A percentile compares a stretch with the other conserved stretches of the same genome.
phyloP scores from a whole-genome alignment of 768 basidiomycete species.

The Suillus luteus region DNA sequence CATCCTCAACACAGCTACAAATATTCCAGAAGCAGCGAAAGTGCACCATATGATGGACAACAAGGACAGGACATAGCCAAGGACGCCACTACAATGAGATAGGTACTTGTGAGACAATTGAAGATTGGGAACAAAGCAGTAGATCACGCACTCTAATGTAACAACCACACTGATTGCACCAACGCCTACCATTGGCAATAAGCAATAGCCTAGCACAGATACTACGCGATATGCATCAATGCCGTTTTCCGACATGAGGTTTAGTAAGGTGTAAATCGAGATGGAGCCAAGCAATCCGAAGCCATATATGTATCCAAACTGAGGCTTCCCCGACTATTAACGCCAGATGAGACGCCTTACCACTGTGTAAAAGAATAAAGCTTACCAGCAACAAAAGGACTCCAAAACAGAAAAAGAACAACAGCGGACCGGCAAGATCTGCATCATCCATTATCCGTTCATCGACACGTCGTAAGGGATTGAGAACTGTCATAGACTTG shows the following conservation, averaged over 20 bases:
- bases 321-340: conserved; percentile 90
- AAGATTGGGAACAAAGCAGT: conserved; percentile 17
- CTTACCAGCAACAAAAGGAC: conserved; percentile 89
- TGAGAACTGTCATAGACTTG: conserved; percentile 94
- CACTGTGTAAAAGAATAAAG: conserved; percentile 20
- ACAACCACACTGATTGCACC: conserved; percentile 86
- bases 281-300: conserved; percentile 93
- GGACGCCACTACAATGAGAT: conserved; percentile 55
- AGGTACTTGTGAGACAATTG: background rate
- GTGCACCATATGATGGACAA: conserved; percentile 96
- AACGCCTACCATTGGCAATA: conserved; percentile 95
- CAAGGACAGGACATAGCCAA: conserved; percentile 83
- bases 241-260: conserved; percentile 93
- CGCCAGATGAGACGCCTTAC: conserved; percentile 10
- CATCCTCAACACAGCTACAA: conserved; percentile 94
- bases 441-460: conserved; percentile 99
- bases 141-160: conserved; percentile 76
- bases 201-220: conserved; percentile 94
- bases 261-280: conserved; percentile 92
- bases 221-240: conserved; percentile 96
- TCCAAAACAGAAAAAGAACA: conserved; percentile 95
- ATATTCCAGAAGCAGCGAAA: conserved; percentile 92
- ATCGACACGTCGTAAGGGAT: conserved; percentile 82
- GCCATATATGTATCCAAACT: conserved; percentile 98
- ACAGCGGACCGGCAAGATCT: conserved; percentile 92